A percentile compares a stretch with the other conserved stretches of the same genome.
Evolutionary conservation across 441 rosid genomes (phyloP).

Genomic region (Gossypium aridum): DNA sequence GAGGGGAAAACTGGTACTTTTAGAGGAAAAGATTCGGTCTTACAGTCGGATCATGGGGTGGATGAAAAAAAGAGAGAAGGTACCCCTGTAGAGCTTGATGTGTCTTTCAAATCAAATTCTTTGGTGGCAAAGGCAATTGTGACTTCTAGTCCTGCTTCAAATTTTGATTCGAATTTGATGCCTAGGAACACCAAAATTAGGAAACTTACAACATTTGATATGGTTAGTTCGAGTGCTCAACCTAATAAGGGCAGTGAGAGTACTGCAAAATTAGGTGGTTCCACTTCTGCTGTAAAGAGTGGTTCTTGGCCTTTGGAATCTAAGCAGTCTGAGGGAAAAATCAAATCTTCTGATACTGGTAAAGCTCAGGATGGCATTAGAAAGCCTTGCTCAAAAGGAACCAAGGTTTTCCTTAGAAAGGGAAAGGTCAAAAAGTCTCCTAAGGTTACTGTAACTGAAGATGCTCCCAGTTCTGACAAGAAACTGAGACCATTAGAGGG

Average conservation of each 20-base stretch:
- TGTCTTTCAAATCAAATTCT: conserved; percentile 73
- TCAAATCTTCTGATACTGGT: conserved; percentile 17
- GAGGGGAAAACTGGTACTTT: conserved; percentile 38
- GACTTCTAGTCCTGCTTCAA: conserved; percentile 27
- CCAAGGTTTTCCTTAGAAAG: conserved; percentile 21
- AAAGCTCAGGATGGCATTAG: conserved; percentile 18
- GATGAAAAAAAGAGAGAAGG: conserved; percentile 43
- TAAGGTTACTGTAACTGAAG: conserved; percentile 13
- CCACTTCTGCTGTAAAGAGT: conserved; percentile 19
- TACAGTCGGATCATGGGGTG: conserved; percentile 26
- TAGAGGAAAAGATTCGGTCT: conserved; percentile 45
- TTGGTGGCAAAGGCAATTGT: conserved; percentile 70
- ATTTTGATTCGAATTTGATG: conserved; percentile 27
- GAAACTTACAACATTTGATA: conserved; percentile 29
- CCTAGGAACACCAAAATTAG: conserved; percentile 51
- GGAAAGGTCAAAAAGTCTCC: conserved; percentile 18
- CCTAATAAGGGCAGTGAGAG: conserved; percentile 21
- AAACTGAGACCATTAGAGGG: conserved; percentile 26
- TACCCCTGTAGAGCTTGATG: conserved; percentile 72
- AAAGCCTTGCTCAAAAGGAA: conserved; percentile 21
- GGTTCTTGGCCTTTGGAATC: conserved; percentile 27
- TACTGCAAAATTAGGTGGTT: conserved; percentile 20
- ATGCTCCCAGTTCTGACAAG: conserved; percentile 25
- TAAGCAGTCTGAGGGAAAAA: conserved; percentile 29
- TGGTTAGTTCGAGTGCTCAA: conserved; percentile 25